Conservation (phyloP, 345 rosid species). For the Aquilaria malaccensis region DNA sequence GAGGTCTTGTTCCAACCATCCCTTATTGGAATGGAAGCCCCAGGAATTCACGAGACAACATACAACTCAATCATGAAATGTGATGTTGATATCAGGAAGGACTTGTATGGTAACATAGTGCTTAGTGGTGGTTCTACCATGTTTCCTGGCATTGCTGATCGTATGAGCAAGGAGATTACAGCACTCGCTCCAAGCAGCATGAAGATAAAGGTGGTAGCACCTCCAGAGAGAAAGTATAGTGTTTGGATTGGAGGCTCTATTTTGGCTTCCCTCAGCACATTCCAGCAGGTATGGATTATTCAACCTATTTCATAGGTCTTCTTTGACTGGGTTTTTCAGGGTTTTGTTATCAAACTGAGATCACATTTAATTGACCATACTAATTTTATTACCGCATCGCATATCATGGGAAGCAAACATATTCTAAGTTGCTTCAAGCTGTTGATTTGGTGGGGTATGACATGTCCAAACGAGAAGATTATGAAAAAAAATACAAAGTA, state of each 20-base stretch:
- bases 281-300: constrained; percentile 26
- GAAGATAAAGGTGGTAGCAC: constrained; percentile 32
- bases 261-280: constrained; percentile 29
- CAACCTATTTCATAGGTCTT: background rate
- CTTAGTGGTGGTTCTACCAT: constrained; percentile 30
- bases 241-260: constrained; percentile 34
- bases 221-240: constrained; percentile 32
- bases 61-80: constrained; percentile 34
- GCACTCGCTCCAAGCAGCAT: constrained; percentile 31
- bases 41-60: constrained; percentile 33
- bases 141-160: constrained; percentile 34
- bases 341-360: too few species aligned
- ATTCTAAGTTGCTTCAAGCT: too few species aligned
- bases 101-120: constrained; percentile 29
- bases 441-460: too few species aligned
- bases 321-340: too few species aligned
- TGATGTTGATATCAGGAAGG: constrained; percentile 29
- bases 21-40: constrained; percentile 32
- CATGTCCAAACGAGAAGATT: too few species aligned
- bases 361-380: too few species aligned
- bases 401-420: too few species aligned
- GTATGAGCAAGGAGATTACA: constrained; percentile 32
- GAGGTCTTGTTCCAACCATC: constrained; percentile 34
- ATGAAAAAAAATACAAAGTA: too few species aligned
- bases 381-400: too few species aligned